Percentiles rank a stretch among this genome's conserved stretches.
phyloP scores from a whole-genome alignment of 1,139 yeast genomes.

The Nadsonia commutata region DNA sequence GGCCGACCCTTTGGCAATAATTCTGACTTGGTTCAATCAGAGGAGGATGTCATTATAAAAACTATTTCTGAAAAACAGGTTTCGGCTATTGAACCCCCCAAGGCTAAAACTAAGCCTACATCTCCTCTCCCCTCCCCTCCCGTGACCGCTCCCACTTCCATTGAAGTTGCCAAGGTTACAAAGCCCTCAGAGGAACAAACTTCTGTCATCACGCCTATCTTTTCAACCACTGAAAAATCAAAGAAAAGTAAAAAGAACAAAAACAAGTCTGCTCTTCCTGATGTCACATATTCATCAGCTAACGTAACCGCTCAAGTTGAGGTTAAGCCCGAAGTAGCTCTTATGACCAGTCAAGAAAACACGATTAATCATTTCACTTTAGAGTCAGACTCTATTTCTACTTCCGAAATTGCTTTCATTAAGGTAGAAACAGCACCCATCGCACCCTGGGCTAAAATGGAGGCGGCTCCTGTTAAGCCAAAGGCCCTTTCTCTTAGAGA shows the following conservation, averaged over 20 bases:
- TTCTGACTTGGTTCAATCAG: background rate
- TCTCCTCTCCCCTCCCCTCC: slow-evolving; percentile 5
- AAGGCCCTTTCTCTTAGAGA: slow-evolving; percentile 48
- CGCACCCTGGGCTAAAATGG: slow-evolving; percentile 35
- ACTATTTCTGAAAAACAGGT: background rate
- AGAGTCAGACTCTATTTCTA: too few relatives aligned
- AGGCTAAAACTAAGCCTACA: slow-evolving; percentile 5
- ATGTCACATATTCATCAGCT: slow-evolving; percentile 2
- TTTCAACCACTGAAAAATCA: slow-evolving; percentile 1
- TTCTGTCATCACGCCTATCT: slow-evolving; percentile 8
- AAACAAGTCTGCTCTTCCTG: background rate
- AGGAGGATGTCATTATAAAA: background rate
- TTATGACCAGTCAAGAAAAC: too few relatives aligned
- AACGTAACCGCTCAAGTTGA: background rate
- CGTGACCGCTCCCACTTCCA: slow-evolving; percentile 1
- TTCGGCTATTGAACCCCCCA: slow-evolving; percentile 2
- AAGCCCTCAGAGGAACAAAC: background rate
- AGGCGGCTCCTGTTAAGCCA: slow-evolving; percentile 21
- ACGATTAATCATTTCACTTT: too few relatives aligned
- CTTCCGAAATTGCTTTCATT: too few relatives aligned
- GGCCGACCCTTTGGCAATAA: background rate
- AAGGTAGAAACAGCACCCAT: slow-evolving; percentile 12
- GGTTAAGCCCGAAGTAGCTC: too few relatives aligned
- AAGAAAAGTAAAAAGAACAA: background rate
- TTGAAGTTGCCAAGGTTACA: background rate